Percentiles rank a stretch among this genome's conserved stretches.
These are phyloP conservation scores for Miamiensis avidus DNA, from an alignment of 169 alveolate genomes.

Conservation along the genomic window DNA sequence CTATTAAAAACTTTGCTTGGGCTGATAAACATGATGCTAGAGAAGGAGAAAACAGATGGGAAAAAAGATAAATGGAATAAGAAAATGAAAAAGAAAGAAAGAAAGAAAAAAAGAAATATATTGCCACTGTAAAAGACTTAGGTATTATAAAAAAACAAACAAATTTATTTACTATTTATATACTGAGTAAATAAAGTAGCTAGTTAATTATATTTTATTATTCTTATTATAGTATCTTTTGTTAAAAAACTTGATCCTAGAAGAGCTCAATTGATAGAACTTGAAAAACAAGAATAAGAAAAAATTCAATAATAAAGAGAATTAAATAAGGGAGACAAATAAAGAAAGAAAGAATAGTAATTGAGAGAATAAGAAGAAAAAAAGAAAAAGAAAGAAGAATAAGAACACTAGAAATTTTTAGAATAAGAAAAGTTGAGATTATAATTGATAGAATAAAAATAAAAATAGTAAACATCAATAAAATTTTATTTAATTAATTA, in stretches of 20 bases:
- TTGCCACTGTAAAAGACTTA: conserved; percentile 25
- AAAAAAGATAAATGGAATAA: conserved; percentile 47
- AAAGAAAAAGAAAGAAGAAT: background rate
- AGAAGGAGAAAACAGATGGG: conserved; percentile 46
- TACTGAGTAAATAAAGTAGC: too few relatives aligned
- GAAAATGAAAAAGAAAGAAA: conserved; percentile 52
- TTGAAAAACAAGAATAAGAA: conserved; percentile 31
- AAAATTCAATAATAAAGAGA: conserved; percentile 30
- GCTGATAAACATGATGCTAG: conserved; percentile 49
- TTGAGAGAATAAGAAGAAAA: conserved; percentile 5
- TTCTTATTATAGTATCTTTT: too few relatives aligned
- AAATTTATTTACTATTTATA: too few relatives aligned
- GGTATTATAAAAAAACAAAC: too few relatives aligned
- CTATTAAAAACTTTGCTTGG: conserved; percentile 46
- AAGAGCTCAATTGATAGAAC: conserved; percentile 15
- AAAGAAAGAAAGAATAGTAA: background rate
- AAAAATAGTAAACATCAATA: too few relatives aligned
- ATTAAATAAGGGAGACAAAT: conserved; percentile 11
- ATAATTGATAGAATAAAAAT: conserved; percentile 32
- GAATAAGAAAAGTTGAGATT: conserved; percentile 26
- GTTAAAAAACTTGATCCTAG: conserved; percentile 43
- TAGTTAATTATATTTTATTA: too few relatives aligned
- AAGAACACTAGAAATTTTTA: conserved; percentile 15
- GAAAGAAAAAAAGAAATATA: conserved; percentile 48
- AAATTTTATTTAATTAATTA: too few relatives aligned